phyloP scores from a whole-genome alignment of 1,139 yeast genomes.

The Candida glucosophila region DNA sequence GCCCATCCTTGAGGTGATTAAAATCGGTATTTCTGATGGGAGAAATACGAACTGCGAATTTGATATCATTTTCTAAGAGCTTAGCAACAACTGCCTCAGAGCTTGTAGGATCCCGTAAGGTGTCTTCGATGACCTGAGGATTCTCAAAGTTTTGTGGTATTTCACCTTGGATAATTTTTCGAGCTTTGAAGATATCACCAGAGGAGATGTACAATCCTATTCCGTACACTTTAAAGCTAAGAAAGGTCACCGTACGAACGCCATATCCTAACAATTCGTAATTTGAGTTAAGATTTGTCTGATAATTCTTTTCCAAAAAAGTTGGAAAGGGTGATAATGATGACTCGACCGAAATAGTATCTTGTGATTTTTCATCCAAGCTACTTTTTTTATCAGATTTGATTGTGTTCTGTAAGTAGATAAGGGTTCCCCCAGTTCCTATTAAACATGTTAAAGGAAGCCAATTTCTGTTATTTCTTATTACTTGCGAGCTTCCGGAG shows the following conservation, averaged over 20 bases:
- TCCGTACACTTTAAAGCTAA: slow-evolving; percentile 80
- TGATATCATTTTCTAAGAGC: slow-evolving; percentile 51
- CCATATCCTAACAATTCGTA: slow-evolving; percentile 69
- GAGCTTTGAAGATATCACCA: slow-evolving; percentile 36
- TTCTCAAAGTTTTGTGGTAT: slow-evolving; percentile 7
- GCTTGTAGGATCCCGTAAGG: slow-evolving; percentile 18
- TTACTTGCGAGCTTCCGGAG: too few relatives aligned
- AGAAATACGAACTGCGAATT: slow-evolving; percentile 63
- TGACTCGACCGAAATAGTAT: slow-evolving; percentile 36
- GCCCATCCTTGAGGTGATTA: slow-evolving; percentile 81
- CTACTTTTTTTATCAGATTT: slow-evolving; percentile 5
- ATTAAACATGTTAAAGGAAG: too few relatives aligned
- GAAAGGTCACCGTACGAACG: slow-evolving; percentile 71
- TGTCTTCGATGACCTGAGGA: slow-evolving; percentile 8
- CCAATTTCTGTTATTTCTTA: too few relatives aligned
- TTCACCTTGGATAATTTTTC: too few relatives aligned
- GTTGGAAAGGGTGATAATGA: slow-evolving; percentile 47
- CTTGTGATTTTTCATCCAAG: slow-evolving; percentile 2
- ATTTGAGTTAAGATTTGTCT: slow-evolving; percentile 13
- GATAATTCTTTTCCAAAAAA: slow-evolving; percentile 12
- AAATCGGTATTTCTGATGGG: slow-evolving; percentile 89
- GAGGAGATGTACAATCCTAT: slow-evolving; percentile 69
- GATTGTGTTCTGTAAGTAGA: slow-evolving; percentile 2
- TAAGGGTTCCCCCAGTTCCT: too few relatives aligned
- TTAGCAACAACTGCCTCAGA: slow-evolving; percentile 46